A percentile compares a stretch with the other conserved stretches of the same genome.
phyloP scores from a whole-genome alignment of 495 filamentous ascomycete genomes.

The Cryomyces minteri region DNA sequence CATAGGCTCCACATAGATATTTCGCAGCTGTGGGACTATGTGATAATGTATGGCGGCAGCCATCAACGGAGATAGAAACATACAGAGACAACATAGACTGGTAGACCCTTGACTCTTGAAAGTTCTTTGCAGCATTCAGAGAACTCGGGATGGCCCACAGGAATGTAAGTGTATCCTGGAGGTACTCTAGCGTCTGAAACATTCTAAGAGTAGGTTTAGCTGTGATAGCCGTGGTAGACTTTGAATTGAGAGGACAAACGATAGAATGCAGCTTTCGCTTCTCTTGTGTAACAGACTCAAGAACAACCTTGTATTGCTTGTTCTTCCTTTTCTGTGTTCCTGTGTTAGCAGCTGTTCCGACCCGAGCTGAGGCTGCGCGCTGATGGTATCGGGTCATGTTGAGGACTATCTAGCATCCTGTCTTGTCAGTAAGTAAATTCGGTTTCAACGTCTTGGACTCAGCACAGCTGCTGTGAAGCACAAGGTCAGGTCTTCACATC shows the following conservation, averaged over 20 bases:
- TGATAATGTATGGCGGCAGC: no score
- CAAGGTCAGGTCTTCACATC: no score
- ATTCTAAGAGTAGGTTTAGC: neutral
- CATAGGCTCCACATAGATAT: no score
- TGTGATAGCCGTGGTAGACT: no score
- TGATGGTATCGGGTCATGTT: neutral
- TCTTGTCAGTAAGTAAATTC: no score
- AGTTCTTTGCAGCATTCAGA: conserved; percentile 63
- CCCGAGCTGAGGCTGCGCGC: neutral
- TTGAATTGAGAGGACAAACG: conserved; percentile 22
- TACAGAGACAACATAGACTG: conserved; percentile 68
- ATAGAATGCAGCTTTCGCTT: conserved; percentile 40
- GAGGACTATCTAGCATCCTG: no score
- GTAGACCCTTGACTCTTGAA: conserved; percentile 44
- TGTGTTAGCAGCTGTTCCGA: neutral
- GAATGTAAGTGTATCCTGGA: conserved; percentile 66
- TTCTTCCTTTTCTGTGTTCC: conserved; percentile 1
- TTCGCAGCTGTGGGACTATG: no score
- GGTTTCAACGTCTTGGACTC: no score
- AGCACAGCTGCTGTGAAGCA: no score
- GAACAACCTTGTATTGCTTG: conserved; percentile 34
- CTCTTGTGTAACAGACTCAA: conserved; percentile 37
- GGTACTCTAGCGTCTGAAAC: conserved; percentile 30
- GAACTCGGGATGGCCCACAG: conserved; percentile 59
- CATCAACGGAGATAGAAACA: no score